phyloP scores from a whole-genome alignment of 352 stramenopile genomes.

The Phytophthora crassamura region DNA sequence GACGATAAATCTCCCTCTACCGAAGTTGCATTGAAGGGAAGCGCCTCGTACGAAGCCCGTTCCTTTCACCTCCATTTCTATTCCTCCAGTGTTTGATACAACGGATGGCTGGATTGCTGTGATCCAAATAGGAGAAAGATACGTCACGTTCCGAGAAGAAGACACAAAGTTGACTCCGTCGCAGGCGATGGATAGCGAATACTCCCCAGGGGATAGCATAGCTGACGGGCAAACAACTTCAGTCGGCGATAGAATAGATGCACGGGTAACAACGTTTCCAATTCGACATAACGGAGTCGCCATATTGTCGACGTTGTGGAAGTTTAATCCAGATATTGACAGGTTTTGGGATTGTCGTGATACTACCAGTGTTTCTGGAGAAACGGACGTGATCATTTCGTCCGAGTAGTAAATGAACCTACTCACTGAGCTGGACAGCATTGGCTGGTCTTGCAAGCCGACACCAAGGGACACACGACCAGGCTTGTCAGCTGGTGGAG shows the following conservation, averaged over 20 bases:
- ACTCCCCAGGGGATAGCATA: constrained; percentile 18
- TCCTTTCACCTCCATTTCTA: constrained; percentile 35
- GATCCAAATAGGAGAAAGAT: constrained; percentile 27
- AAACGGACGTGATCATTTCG: constrained; percentile 38
- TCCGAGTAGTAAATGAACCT: constrained; percentile 37
- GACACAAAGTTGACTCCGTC: constrained; percentile 46
- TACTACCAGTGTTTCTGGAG: constrained; percentile 12
- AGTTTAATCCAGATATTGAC: constrained; percentile 36
- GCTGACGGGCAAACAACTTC: constrained; percentile 24
- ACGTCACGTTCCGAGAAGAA: constrained; percentile 25
- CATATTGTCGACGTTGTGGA: constrained; percentile 18
- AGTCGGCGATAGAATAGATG: constrained; percentile 36
- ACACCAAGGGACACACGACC: constrained; percentile 31
- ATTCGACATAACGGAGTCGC: constrained; percentile 37
- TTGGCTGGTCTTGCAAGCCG: constrained; percentile 12
- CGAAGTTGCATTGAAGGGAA: constrained; percentile 36
- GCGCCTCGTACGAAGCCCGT: constrained; percentile 16
- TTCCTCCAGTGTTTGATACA: constrained; percentile 28
- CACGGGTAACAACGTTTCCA: constrained; percentile 19
- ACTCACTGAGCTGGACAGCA: background rate
- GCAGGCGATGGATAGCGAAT: constrained; percentile 43
- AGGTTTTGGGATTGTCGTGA: constrained; percentile 15
- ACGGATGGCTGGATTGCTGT: constrained; percentile 23
- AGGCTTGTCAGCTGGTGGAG: constrained; percentile 20
- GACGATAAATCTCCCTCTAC: constrained; percentile 19